Conservation (phyloP, 192 early-diverging fungal species). For the Pilaira anomala region DNA sequence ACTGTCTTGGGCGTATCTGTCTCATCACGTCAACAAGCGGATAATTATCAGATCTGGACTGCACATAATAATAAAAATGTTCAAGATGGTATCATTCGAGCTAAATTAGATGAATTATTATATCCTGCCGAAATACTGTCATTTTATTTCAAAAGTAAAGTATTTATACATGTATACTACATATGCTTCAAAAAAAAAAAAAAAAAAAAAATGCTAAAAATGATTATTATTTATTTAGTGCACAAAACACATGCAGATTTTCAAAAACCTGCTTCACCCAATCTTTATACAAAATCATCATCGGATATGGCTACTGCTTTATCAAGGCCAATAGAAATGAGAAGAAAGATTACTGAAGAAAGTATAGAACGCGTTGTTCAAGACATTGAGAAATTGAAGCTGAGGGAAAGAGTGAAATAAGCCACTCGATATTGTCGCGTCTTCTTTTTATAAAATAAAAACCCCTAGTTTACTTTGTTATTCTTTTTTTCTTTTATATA, state of each 20-base stretch:
- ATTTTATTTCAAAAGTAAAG: slow-evolving; percentile 29
- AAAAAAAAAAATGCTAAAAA: no score
- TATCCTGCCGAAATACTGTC: slow-evolving; percentile 23
- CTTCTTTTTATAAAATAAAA: background rate
- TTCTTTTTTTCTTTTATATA: background rate
- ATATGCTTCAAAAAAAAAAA: background rate
- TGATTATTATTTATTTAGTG: no score
- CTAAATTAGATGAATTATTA: slow-evolving; percentile 5
- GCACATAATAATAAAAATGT: background rate
- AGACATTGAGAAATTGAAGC: slow-evolving; percentile 19
- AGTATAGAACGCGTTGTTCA: slow-evolving; percentile 24
- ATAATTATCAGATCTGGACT: slow-evolving; percentile 30
- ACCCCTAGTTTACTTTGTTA: background rate
- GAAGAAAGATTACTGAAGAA: slow-evolving; percentile 25
- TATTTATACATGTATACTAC: background rate
- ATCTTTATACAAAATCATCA: background rate
- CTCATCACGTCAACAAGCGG: slow-evolving; percentile 19
- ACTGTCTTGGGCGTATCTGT: slow-evolving; percentile 28
- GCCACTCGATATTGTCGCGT: background rate
- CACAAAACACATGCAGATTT: slow-evolving; percentile 33
- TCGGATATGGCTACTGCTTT: background rate
- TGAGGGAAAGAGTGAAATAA: slow-evolving; percentile 12
- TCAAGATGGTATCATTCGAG: background rate
- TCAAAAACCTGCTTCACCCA: slow-evolving; percentile 9
- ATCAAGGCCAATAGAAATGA: no score